A percentile compares a stretch with the other conserved stretches of the same genome.
Conservation (phyloP, 345 rosid genomes). For the Abelmoschus esculentus region DNA sequence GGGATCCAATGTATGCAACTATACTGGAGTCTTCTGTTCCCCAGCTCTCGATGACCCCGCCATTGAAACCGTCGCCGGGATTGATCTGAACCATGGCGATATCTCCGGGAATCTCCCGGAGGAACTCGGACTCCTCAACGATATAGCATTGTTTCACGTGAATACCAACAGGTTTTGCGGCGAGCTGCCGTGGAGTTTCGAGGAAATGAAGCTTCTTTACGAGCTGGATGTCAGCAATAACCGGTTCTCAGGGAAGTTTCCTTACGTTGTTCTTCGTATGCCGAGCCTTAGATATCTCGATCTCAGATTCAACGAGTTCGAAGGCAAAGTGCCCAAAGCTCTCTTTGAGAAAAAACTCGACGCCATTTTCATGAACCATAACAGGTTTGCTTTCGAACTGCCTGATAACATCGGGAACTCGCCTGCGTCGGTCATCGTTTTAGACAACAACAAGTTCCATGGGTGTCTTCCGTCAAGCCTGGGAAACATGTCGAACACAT, state of each 20-base stretch:
- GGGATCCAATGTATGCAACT: slow-evolving; percentile 72
- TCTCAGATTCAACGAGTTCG: slow-evolving; percentile 79
- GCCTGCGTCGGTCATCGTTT: slow-evolving; percentile 59
- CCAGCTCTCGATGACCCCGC: slow-evolving; percentile 41
- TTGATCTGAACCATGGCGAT: slow-evolving; percentile 72
- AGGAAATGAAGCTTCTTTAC: slow-evolving; percentile 35
- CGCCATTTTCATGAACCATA: slow-evolving; percentile 67
- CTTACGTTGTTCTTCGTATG: slow-evolving; percentile 46
- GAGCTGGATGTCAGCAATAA: slow-evolving; percentile 78
- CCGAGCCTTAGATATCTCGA: slow-evolving; percentile 63
- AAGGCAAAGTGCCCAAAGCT: slow-evolving; percentile 53
- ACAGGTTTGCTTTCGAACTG: slow-evolving; percentile 49
- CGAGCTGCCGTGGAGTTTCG: slow-evolving; percentile 39
- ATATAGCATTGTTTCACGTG: slow-evolving; percentile 59
- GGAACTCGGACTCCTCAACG: slow-evolving; percentile 60
- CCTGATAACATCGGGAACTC: slow-evolving; percentile 75
- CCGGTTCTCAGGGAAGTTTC: slow-evolving; percentile 69
- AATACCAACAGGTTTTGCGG: slow-evolving; percentile 89
- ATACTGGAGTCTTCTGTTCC: slow-evolving; percentile 65
- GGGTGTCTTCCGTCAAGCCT: slow-evolving; percentile 71
- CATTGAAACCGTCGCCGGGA: slow-evolving; percentile 56
- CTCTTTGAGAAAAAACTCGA: slow-evolving; percentile 69
- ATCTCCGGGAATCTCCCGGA: slow-evolving; percentile 63
- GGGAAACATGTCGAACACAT: slow-evolving; percentile 53
- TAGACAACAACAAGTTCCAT: slow-evolving; percentile 54